Evolutionary conservation across 495 filamentous ascomycete genomes (phyloP).

Genomic region (Neurospora intermedia): DNA sequence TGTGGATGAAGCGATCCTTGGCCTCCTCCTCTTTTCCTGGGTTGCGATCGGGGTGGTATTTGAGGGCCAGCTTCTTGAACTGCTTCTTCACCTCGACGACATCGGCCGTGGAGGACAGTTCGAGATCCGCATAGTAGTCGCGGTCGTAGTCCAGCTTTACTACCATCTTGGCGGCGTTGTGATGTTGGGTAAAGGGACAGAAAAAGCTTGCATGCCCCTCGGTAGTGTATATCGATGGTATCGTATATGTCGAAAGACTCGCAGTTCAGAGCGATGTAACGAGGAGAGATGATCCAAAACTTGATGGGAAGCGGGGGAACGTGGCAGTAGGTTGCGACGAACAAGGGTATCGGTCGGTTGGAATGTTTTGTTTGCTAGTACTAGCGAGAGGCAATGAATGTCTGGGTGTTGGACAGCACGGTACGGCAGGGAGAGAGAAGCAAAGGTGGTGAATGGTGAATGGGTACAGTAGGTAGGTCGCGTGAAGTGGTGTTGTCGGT

Average conservation of each 20-base stretch:
- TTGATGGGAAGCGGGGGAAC: not conserved
- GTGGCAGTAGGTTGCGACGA: not conserved
- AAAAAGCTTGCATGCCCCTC: not conserved
- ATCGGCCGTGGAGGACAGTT: slow-evolving; percentile 51
- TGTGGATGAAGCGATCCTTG: slow-evolving; percentile 70
- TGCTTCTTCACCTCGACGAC: slow-evolving; percentile 70
- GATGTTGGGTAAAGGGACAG: slow-evolving; percentile 2
- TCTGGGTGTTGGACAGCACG: not conserved
- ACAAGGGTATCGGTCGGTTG: not conserved
- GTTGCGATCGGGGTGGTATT: slow-evolving; percentile 85
- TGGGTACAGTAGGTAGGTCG: not conserved
- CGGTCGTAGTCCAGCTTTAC: slow-evolving; percentile 60
- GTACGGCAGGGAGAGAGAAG: not conserved
- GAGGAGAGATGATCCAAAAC: not conserved
- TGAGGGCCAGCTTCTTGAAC: slow-evolving; percentile 74
- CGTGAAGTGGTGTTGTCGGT: not conserved
- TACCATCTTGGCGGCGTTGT: slow-evolving; percentile 40
- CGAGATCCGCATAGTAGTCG: slow-evolving; percentile 84
- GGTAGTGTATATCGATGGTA: not conserved
- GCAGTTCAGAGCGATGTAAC: not conserved
- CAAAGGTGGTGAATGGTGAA: not conserved
- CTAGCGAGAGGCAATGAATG: not conserved
- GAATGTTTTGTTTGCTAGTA: not conserved
- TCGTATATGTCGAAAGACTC: not conserved
- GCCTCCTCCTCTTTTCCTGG: slow-evolving; percentile 69